These are phyloP conservation scores for Arthrobotrys entomopaga DNA, from an alignment of 2,329 filamentous ascomycete genomes.

Conservation along the genomic window DNA sequence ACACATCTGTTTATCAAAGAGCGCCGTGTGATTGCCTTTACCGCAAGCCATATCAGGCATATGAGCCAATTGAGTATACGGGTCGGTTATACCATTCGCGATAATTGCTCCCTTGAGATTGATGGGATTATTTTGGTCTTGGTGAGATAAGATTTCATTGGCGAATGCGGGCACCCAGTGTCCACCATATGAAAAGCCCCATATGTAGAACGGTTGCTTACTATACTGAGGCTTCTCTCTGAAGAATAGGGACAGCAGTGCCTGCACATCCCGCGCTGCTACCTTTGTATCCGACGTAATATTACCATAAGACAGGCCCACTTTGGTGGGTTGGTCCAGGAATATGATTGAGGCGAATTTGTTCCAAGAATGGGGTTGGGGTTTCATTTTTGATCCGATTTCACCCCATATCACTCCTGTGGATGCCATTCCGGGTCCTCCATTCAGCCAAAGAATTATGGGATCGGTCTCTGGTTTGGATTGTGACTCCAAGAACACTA, in stretches of 20 bases:
- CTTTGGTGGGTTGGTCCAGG: conserved; percentile 98
- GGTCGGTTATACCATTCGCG: conserved; percentile 95
- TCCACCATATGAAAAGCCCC: conserved; percentile 92
- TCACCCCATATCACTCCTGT: conserved; percentile 70
- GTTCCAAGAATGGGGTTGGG: conserved; percentile 96
- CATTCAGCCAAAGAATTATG: conserved; percentile 93
- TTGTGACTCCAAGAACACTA: conserved; percentile 98
- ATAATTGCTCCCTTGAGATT: conserved; percentile 95
- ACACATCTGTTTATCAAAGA: conserved; percentile 81
- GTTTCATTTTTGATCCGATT: too few relatives aligned
- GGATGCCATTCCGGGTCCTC: conserved; percentile 83
- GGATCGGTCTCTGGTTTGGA: conserved; percentile 97
- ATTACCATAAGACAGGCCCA: conserved; percentile 94
- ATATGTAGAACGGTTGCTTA: conserved; percentile 95
- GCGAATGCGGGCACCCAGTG: conserved; percentile 95
- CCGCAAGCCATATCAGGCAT: conserved; percentile 99
- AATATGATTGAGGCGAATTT: conserved; percentile 98
- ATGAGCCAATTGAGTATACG: conserved; percentile 88
- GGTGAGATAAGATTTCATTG: conserved; percentile 88
- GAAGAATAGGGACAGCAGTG: conserved; percentile 96
- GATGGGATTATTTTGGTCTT: conserved; percentile 97
- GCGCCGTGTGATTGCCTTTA: conserved; percentile 89
- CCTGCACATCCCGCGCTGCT: conserved; percentile 97
- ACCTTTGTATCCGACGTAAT: conserved; percentile 90
- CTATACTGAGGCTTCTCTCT: conserved; percentile 97